Conservation (phyloP, 257 asterid genomes). For the Gentiana straminea region DNA sequence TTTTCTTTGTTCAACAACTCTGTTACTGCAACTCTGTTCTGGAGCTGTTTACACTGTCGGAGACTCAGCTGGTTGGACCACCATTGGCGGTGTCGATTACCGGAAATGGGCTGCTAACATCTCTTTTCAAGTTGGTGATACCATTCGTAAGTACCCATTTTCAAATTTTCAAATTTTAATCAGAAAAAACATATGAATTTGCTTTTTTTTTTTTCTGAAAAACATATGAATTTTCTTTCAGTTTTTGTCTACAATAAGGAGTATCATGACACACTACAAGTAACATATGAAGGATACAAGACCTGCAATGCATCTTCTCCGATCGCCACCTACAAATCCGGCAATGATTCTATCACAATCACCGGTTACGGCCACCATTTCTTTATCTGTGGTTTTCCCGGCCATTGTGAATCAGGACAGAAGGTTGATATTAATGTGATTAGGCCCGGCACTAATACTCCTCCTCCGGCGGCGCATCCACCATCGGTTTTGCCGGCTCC, state of each 20-base stretch:
- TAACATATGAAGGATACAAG: slow-evolving; percentile 37
- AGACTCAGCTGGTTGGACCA: slow-evolving; percentile 37
- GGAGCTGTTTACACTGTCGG: slow-evolving; percentile 33
- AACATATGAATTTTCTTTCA: slow-evolving; percentile 3
- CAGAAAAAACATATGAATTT: background rate
- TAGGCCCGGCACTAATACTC: background rate
- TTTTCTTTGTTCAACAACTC: too few relatives aligned
- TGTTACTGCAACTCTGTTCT: too few relatives aligned
- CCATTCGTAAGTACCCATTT: slow-evolving; percentile 17
- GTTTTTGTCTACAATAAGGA: slow-evolving; percentile 42
- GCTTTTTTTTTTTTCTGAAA: background rate
- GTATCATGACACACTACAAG: slow-evolving; percentile 43
- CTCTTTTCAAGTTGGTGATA: slow-evolving; percentile 32
- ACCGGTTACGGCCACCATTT: slow-evolving; percentile 33
- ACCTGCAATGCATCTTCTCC: slow-evolving; percentile 31
- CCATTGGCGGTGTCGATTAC: slow-evolving; percentile 17
- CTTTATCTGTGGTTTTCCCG: slow-evolving; percentile 37
- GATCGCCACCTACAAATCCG: slow-evolving; percentile 20
- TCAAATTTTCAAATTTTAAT: too few relatives aligned
- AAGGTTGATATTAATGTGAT: slow-evolving; percentile 43
- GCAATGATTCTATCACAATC: slow-evolving; percentile 39
- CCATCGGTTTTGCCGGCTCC: background rate
- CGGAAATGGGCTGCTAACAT: slow-evolving; percentile 40
- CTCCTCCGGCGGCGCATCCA: background rate
- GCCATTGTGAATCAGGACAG: slow-evolving; percentile 48